phyloP scores from a whole-genome alignment of 2,329 filamentous ascomycete species.

The Arthrobotrys sphaeroides region DNA sequence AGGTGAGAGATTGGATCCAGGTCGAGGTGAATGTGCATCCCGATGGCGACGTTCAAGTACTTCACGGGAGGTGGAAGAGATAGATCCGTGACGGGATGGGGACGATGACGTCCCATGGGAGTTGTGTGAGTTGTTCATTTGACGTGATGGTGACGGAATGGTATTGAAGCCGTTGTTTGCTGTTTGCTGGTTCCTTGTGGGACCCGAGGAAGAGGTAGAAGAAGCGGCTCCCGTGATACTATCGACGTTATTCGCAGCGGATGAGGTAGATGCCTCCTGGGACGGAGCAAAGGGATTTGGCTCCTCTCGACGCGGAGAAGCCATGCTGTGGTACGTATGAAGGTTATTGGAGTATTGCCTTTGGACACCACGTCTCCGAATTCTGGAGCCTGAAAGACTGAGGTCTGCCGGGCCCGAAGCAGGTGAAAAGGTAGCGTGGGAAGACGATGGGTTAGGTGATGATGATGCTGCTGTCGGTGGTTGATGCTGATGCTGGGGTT shows the following conservation, averaged over 20 bases:
- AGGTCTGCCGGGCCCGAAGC: not conserved
- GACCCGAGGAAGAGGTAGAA: not conserved
- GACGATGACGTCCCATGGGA: slow-evolving; percentile 23
- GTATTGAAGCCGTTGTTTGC: slow-evolving; percentile 27
- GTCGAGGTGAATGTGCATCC: slow-evolving; percentile 43
- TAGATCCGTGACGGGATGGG: slow-evolving; percentile 48
- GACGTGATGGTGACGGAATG: slow-evolving; percentile 47
- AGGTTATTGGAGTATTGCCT: slow-evolving; percentile 49
- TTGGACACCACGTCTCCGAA: slow-evolving; percentile 48
- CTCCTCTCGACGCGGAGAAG: slow-evolving; percentile 42
- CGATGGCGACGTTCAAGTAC: slow-evolving; percentile 53
- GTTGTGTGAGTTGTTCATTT: slow-evolving; percentile 40
- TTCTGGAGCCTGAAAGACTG: slow-evolving; percentile 47
- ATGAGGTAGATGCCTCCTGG: slow-evolving; percentile 2
- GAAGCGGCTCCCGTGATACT: not conserved
- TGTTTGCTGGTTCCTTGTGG: slow-evolving; percentile 27
- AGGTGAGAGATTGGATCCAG: slow-evolving; percentile 40
- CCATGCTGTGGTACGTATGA: slow-evolving; percentile 50
- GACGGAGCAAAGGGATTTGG: slow-evolving; percentile 43
- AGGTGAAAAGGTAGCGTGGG: not conserved
- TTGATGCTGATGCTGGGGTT: slow-evolving; percentile 13
- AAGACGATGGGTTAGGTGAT: not conserved
- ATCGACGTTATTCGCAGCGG: not conserved
- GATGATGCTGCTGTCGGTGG: slow-evolving; percentile 15
- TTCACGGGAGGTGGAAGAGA: slow-evolving; percentile 48